These are phyloP conservation scores for Lachnellula suecica DNA, from an alignment of 2,329 filamentous ascomycete species.

Conservation along the genomic window DNA sequence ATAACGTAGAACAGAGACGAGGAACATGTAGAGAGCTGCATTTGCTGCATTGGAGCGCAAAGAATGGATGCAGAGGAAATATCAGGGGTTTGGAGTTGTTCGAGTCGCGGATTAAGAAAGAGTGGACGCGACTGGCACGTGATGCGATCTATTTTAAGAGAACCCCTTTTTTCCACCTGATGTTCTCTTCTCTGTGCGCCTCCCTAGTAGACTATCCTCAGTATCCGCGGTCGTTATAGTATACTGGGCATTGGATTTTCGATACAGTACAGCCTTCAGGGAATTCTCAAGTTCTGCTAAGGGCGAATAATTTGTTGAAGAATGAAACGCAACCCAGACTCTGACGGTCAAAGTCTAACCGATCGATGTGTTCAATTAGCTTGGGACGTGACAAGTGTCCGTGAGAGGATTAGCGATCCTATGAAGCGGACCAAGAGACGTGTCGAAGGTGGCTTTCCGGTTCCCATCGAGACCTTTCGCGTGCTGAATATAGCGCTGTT, in stretches of 20 bases:
- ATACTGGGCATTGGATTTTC: no score
- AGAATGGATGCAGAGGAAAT: neutral
- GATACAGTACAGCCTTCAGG: no score
- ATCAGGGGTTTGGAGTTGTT: neutral
- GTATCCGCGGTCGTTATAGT: no score
- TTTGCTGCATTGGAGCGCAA: constrained; percentile 23
- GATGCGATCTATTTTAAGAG: neutral
- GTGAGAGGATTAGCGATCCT: neutral
- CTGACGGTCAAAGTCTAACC: constrained; percentile 27
- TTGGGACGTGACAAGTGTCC: constrained; percentile 56
- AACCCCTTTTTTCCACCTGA: neutral
- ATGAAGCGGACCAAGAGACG: constrained; percentile 42
- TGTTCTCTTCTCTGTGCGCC: neutral
- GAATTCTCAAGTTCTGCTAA: no score
- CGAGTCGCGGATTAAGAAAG: neutral
- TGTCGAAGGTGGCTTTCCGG: constrained; percentile 32
- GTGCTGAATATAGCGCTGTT: constrained; percentile 40
- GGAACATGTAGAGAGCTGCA: constrained; percentile 33
- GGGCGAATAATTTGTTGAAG: no score
- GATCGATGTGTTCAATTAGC: constrained; percentile 49
- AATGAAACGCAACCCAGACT: constrained; percentile 21
- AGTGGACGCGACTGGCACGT: neutral
- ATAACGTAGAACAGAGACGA: constrained; percentile 31
- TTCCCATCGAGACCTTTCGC: constrained; percentile 46
- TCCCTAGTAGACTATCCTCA: no score